phyloP scores from a whole-genome alignment of 179 eudicot genomes.

The Spergularia azorica region DNA sequence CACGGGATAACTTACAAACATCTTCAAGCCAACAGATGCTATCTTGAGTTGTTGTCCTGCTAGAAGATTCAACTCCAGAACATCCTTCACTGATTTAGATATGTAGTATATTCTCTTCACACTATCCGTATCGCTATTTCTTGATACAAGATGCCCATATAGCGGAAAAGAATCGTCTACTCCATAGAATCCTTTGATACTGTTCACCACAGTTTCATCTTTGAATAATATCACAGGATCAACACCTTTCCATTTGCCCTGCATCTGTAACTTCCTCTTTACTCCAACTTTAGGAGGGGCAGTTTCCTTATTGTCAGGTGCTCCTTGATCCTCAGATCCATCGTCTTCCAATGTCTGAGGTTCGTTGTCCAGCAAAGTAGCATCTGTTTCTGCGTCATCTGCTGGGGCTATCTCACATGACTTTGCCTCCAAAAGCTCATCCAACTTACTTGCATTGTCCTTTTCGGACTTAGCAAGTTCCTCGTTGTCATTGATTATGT shows the following conservation, averaged over 20 bases:
- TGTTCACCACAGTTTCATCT: slow-evolving; percentile 51
- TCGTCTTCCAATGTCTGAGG: slow-evolving; percentile 40
- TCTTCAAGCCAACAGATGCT: slow-evolving; percentile 92
- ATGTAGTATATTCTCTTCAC: slow-evolving; percentile 93
- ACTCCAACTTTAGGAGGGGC: slow-evolving; percentile 38
- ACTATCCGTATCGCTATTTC: slow-evolving; percentile 73
- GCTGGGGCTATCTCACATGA: slow-evolving; percentile 34
- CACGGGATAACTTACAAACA: slow-evolving; percentile 74
- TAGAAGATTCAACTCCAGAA: slow-evolving; percentile 70
- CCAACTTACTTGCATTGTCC: slow-evolving; percentile 37
- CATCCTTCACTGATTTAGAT: slow-evolving; percentile 73
- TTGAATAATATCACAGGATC: slow-evolving; percentile 84
- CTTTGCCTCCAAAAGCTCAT: slow-evolving; percentile 33
- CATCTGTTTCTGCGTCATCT: slow-evolving; percentile 34
- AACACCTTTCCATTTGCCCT: slow-evolving; percentile 93
- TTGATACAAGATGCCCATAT: slow-evolving; percentile 70
- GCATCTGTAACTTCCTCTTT: slow-evolving; percentile 79
- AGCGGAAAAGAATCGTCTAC: slow-evolving; percentile 73
- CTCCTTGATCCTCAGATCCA: slow-evolving; percentile 39
- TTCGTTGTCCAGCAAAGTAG: slow-evolving; percentile 35
- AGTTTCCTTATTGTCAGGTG: slow-evolving; percentile 34
- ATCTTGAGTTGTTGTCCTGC: slow-evolving; percentile 90
- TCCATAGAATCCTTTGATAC: slow-evolving; percentile 80
- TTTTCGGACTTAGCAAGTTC: slow-evolving; percentile 32
- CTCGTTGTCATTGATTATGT: slow-evolving; percentile 19